Percentiles rank a stretch among this genome's conserved stretches.
Evolutionary conservation across 192 early-diverging fungal species (phyloP).

Genomic region (Coemansia sp.): DNA sequence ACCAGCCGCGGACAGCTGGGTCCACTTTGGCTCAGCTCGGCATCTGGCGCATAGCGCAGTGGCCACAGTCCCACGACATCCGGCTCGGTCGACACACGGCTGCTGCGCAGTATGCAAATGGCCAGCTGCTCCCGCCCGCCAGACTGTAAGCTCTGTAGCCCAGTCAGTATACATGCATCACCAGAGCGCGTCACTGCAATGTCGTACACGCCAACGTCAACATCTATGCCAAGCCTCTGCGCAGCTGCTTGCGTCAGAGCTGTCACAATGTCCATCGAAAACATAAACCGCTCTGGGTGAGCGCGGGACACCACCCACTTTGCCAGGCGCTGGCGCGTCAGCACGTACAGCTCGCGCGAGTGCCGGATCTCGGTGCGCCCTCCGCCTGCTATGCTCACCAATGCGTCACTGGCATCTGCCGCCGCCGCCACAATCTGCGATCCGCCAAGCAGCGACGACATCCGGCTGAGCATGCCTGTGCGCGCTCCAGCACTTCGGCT

Average conservation of each 20-base stretch:
- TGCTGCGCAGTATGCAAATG: slow-evolving; percentile 16
- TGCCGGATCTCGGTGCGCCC: slow-evolving; percentile 43
- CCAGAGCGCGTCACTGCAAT: slow-evolving; percentile 21
- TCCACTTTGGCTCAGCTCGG: slow-evolving; percentile 5
- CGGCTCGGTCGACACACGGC: slow-evolving; percentile 20
- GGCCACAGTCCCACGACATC: slow-evolving; percentile 23
- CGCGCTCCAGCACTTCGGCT: slow-evolving; percentile 14
- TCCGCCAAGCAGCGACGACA: slow-evolving; percentile 46
- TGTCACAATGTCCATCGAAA: slow-evolving; percentile 17
- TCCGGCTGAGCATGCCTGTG: slow-evolving; percentile 30
- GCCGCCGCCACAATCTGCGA: background rate
- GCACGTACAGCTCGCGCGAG: slow-evolving; percentile 43
- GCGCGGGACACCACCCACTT: slow-evolving; percentile 49
- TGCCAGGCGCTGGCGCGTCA: slow-evolving; percentile 37
- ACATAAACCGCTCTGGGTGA: slow-evolving; percentile 22
- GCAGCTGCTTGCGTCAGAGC: slow-evolving; percentile 8
- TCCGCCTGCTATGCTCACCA: slow-evolving; percentile 33
- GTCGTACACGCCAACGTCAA: slow-evolving; percentile 23
- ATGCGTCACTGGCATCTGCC: slow-evolving; percentile 13
- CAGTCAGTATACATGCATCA: slow-evolving; percentile 26
- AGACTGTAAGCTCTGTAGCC: background rate
- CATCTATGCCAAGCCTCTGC: slow-evolving; percentile 2
- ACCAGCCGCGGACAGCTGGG: slow-evolving; percentile 17
- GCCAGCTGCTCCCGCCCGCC: slow-evolving; percentile 9
- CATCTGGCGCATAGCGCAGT: slow-evolving; percentile 7